Conservation (phyloP, 208 protist genomes). For the Trypanosoma avium region DNA sequence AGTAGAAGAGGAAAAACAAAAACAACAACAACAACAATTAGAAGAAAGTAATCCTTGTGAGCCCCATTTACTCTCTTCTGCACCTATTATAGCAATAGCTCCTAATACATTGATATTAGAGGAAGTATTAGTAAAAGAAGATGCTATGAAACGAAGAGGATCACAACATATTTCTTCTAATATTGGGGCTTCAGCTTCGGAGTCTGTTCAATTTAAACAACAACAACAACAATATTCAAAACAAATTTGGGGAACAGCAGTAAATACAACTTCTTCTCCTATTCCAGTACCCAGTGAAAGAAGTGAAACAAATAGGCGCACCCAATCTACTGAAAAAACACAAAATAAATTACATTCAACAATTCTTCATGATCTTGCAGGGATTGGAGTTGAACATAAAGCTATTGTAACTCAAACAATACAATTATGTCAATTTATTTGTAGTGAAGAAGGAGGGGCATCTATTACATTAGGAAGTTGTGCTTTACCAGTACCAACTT, state of each 20-base stretch:
- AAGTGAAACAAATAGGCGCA: background rate
- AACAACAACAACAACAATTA: too few relatives aligned
- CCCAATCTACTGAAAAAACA: background rate
- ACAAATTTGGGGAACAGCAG: background rate
- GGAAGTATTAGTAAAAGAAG: too few relatives aligned
- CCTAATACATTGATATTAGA: too few relatives aligned
- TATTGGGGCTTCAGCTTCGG: too few relatives aligned
- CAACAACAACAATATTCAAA: background rate
- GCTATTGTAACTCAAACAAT: slow-evolving; percentile 37
- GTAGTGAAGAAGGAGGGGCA: slow-evolving; percentile 8
- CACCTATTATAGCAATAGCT: too few relatives aligned
- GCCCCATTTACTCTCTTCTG: background rate
- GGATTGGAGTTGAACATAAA: slow-evolving; percentile 30
- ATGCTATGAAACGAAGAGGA: too few relatives aligned
- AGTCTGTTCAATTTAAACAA: too few relatives aligned
- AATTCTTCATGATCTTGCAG: slow-evolving; percentile 29
- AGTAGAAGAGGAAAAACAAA: background rate
- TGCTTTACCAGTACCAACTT: slow-evolving; percentile 24
- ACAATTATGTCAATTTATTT: slow-evolving; percentile 46
- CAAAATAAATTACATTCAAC: slow-evolving; percentile 5
- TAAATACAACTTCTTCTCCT: background rate
- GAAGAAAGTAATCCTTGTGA: slow-evolving; percentile 9
- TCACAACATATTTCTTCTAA: too few relatives aligned
- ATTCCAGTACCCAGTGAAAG: background rate
- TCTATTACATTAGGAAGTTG: slow-evolving; percentile 21